Conservation (phyloP, 2,329 filamentous ascomycete genomes). For the Colletotrichum neosansevieriae region DNA sequence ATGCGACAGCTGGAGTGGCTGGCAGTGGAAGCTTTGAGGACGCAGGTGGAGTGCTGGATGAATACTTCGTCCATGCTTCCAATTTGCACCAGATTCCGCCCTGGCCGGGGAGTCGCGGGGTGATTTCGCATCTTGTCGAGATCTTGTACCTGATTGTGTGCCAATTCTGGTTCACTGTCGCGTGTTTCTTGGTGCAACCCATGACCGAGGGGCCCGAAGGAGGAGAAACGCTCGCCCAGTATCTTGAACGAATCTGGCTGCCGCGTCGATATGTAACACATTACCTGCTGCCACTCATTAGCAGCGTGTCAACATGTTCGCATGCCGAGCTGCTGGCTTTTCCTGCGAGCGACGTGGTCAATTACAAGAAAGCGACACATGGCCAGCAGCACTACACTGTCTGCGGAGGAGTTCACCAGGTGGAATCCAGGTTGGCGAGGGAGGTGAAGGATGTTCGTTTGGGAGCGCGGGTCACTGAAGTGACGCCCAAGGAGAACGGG, state of each 20-base stretch:
- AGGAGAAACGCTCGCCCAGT: conserved; percentile 61
- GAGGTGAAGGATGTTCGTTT: conserved; percentile 56
- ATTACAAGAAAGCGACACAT: conserved; percentile 61
- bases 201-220: conserved; percentile 13
- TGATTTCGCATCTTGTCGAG: conserved; percentile 57
- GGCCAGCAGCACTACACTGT: conserved; percentile 64
- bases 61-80: conserved; percentile 66
- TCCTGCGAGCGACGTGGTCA: conserved; percentile 64
- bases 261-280: conserved; percentile 59
- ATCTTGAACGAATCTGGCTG: conserved; percentile 62
- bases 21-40: conserved; percentile 14
- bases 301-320: conserved; percentile 66
- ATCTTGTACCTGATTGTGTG: conserved; percentile 59
- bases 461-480: conserved; percentile 51
- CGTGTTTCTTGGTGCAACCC: conserved; percentile 62
- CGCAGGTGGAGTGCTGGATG: conserved; percentile 44
- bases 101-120: conserved; percentile 52
- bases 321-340: conserved; percentile 63
- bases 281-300: conserved; percentile 67
- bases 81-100: conserved; percentile 64
- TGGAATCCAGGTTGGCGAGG: conserved; percentile 58
- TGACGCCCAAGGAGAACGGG: conserved; percentile 46
- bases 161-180: conserved; percentile 66
- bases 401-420: conserved; percentile 60
- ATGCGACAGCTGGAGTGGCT: background rate